Evolutionary conservation across 208 protist species (phyloP), one percentile per base, ranked within the genome.

Genomic region (Wallacemonas sp.): DNA sequence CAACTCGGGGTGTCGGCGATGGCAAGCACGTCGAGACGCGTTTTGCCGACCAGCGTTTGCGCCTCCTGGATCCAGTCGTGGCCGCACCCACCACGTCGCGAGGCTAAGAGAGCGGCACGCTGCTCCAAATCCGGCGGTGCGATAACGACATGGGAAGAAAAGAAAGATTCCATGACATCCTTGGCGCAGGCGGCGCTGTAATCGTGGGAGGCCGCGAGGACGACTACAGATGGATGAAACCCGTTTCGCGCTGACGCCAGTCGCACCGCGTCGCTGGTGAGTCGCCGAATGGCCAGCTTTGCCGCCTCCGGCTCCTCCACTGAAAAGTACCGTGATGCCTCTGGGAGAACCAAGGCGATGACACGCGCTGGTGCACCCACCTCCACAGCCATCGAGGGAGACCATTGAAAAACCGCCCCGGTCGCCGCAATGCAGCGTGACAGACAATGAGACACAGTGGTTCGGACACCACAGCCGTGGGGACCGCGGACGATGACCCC

Each of bases 401-500:
- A 76, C 88, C 88, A 94, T 16, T 38, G 38, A 9, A 83, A 47
- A 21, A 88, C 48, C 17, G 26, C 47, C 30, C 33, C 66, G 32
- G 34, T 65, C 27, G 30, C 39, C 2, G 55, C 49, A 23, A 60
- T 14, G 30, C 33, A 48, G 16, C 63, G 64, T 11, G 30, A 24
- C 30, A 81, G 34, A 23, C 74, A 83, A 4, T 82, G 61, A 3
- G 65, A 12, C 36, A 90, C 63, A 16, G 78, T 19, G 17, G 57
- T 61, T 27, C 66, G 62, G 5, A 89, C 80, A 33, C 81, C 88
- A 64, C 84, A 94, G 14, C 74, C 82, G 6, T 44, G 49, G 2
- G 84, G 80, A 26, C 82, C 84, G 33, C 74, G 70, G 19, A 87
- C 64, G 41, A 80, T 55, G 4, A 94, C 78, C 44, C 77, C 84